Base-by-base conservation (phyloP, 2,329 filamentous ascomycete genomes). In the Stachybotrys echinatus region DNA sequence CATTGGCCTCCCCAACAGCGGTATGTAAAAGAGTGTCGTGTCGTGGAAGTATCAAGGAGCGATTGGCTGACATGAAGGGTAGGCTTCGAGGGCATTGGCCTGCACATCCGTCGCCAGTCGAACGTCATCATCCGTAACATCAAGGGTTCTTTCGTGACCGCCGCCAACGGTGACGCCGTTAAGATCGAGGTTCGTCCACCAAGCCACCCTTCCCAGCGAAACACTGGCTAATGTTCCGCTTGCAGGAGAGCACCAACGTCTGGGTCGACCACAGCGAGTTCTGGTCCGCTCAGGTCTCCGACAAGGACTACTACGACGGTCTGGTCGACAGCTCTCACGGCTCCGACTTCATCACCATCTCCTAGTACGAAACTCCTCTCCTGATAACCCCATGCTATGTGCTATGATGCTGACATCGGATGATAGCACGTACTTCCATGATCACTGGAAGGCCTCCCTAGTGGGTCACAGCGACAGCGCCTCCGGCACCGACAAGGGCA, bases 241-340 rank as follows among this genome's bases (percentile, higher is more conserved):
- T 83, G 49, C 74, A 83, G 63, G 61, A 58, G 3, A 64, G 69
- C 10, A 68, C 59, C n/a, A 74, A 75, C 12, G 70, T 80, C 57
- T 86, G 83, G 83, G 68, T 86, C 46, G 83, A 87, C 44, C 44
- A 46, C 27, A 46, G 31, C 44, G 44, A 46, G 23, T 23, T 46
- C n/a, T 80, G 75, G 6, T 80, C 77, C 18, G 76, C 84, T 65
- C 60, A 61, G 31, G 69, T 75, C 57, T 70, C 78, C 58, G 79
- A 74, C 70, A 87, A 86, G 68, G 81, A 87, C 68, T 83, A 79
- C 68, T 85, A 85, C 61, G 83, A 86, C 50, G 83, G 83, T 19
- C 74, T 86, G 2, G 65, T 81, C 44, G 84, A 87, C 55, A 66
- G 72, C 42, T 83, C 77, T 43, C 82, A 84, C 65, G 83, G 72